Conservation (phyloP, 2,329 filamentous ascomycete species). For the Tetracladium maxilliforme region DNA sequence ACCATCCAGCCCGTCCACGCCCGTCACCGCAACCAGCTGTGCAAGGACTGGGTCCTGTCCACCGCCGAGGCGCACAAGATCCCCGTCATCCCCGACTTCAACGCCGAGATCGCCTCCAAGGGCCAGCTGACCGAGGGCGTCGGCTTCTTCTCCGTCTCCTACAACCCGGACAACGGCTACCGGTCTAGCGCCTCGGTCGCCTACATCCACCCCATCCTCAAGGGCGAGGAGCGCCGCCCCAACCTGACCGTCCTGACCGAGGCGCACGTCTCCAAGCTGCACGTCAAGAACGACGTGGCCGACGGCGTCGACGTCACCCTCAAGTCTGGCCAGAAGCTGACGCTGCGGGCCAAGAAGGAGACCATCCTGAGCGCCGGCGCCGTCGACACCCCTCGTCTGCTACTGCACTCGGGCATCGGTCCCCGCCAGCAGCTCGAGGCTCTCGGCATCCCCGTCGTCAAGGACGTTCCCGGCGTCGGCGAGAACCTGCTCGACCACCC, state of each 20-base stretch:
- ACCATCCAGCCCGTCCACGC: conserved; percentile 81
- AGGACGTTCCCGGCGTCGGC: conserved; percentile 16
- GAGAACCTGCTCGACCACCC: conserved; percentile 20
- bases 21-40: conserved; percentile 78
- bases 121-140: conserved; percentile 63
- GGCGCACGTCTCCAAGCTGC: conserved; percentile 73
- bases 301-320: conserved; percentile 57
- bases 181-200: conserved; percentile 79
- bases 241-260: conserved; percentile 81
- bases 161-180: conserved; percentile 77
- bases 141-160: conserved; percentile 82
- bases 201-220: conserved; percentile 83
- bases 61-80: conserved; percentile 69
- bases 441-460: conserved; percentile 14
- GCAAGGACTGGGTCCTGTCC: conserved; percentile 76
- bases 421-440: conserved; percentile 12
- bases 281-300: conserved; percentile 54
- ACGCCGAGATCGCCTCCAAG: conserved; percentile 61
- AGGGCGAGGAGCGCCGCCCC: conserved; percentile 65
- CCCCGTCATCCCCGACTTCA: conserved; percentile 74
- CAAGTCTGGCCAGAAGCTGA: conserved; percentile 33
- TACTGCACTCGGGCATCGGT: conserved; percentile 22
- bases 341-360: conserved; percentile 54
- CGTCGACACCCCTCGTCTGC: conserved; percentile 19
- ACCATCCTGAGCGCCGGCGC: conserved; percentile 34